Base-by-base conservation (phyloP, 306 rosid species). In the Prunus armeniaca region DNA sequence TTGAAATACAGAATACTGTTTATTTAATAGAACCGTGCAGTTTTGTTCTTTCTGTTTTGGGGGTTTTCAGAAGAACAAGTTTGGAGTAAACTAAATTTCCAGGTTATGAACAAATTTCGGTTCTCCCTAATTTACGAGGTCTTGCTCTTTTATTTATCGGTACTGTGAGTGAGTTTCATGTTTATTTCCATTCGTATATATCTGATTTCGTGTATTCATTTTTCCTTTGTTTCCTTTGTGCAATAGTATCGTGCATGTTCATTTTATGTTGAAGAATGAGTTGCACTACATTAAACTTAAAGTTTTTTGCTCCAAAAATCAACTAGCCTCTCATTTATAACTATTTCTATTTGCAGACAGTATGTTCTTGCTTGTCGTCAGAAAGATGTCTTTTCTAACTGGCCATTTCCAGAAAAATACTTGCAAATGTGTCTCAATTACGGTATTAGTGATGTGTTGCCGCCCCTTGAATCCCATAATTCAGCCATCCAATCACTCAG, bases 391-490 rank as follows among this genome's bases (percentile, higher is more conserved):
- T 12, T 75, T 43, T 64, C 69, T 22, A 87, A 67, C 71, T 90
- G 95, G 95, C 95, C 92, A 45, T 88, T 88, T 73, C 76, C 78
- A 27, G 85, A 88, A 76, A 84, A 82, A 76, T 85, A 77, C 76
- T 71, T 90, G 83, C 81, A 81, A 6, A 57, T 88, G 76, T 83
- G 86, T 84, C 66, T 84, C 27, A 79, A 73, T 19, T 83, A 28
- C n/a, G 90, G 92, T 60, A 15, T 88, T 72, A 81, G 15, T 12
- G 77, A 86, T 71, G 88, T 83, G 75, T 73, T 90, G 72, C 90
- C 95, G 15, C 89, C 95, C 28, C 63, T 89, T 52, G 82, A 61
- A 46, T 30, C 50, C 38, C 79, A 69, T 67, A 65, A 38, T 47
- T 67, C 79, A 52, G 72, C 77, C 65, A 6, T 56, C 24, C 76